Conservation (phyloP, 768 basidiomycete species). For the Pleurotus pulmonarius region DNA sequence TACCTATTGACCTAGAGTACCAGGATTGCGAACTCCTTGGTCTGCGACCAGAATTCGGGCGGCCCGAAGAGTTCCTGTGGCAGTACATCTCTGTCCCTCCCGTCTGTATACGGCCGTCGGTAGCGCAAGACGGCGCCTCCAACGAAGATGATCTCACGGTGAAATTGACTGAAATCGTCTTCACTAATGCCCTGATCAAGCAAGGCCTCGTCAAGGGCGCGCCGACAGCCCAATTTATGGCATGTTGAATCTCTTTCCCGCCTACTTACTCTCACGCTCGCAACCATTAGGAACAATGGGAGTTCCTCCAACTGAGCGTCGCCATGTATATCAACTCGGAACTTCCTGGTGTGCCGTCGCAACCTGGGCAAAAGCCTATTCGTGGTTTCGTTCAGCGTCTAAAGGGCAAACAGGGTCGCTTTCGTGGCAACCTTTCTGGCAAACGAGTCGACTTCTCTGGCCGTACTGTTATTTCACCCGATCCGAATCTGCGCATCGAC, state of each 20-base stretch:
- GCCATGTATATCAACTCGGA: slow-evolving; percentile 99
- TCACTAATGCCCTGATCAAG: slow-evolving; percentile 89
- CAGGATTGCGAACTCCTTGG: slow-evolving; percentile 96
- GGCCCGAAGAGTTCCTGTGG: slow-evolving; percentile 98
- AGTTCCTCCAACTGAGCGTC: slow-evolving; percentile 89
- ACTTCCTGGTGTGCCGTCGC: slow-evolving; percentile 85
- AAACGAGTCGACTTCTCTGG: slow-evolving; percentile 99
- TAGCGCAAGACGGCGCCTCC: slow-evolving; percentile 95
- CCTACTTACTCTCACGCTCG: not conserved
- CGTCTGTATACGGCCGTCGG: slow-evolving; percentile 95
- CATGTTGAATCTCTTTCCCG: slow-evolving; percentile 19
- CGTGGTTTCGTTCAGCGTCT: slow-evolving; percentile 96
- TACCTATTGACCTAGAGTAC: not conserved
- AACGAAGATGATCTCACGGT: slow-evolving; percentile 99
- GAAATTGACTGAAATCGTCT: slow-evolving; percentile 95
- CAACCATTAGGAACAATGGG: slow-evolving; percentile 86
- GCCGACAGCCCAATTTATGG: slow-evolving; percentile 88
- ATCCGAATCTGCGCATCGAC: slow-evolving; percentile 98
- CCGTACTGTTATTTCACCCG: slow-evolving; percentile 97
- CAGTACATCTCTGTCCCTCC: slow-evolving; percentile 98
- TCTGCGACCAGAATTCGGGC: slow-evolving; percentile 78
- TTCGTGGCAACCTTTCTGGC: slow-evolving; percentile 95
- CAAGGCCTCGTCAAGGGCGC: slow-evolving; percentile 85
- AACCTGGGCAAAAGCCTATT: slow-evolving; percentile 89
- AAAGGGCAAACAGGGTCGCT: slow-evolving; percentile 98